Base-by-base conservation (phyloP, 202 grass and related monocot species). In the Carex arenaria region DNA sequence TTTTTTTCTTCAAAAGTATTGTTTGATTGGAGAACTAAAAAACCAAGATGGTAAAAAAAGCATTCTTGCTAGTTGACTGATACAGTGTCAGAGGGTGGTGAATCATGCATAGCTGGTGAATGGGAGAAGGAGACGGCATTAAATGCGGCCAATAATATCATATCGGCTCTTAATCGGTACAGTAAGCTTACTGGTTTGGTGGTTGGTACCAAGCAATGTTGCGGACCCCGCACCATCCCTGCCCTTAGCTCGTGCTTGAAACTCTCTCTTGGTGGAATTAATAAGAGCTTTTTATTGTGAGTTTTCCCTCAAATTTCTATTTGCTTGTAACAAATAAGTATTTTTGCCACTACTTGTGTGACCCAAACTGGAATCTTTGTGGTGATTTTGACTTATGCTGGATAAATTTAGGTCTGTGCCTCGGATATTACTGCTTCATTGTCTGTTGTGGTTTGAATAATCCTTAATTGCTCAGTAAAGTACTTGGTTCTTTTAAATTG, bases 201-300 rank as follows among this genome's bases (percentile, higher is more conserved):
- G 85, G 91, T 98, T 61, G 85, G 91, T 69, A 82, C 83, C 66
- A 93, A 92, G 78, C 87, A 91, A 90, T 89, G 89, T 28, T 82
- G 62, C 3, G 59, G 55, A 82, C 85, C 86, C 26, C 81, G 83
- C 85, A 89, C 88, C 83, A 89, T 95, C 75, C 80, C 81, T 34
- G 86, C 88, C 55, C 86, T 98, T 82, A 93, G 88, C 78, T 95
- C 96, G 34, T 99, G 89, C 3, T 87, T 99, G 70, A 85, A 86
- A 80, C 86, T 95, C 59, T 90, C 93, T 83, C 93, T 99, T 52
- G 91, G 93, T 95, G 94, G 96, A 99, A 99, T 99, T 86, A 99
- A 99, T 86, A 90, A 99, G 38, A 94, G 91, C 85, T 99, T 99
- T 90, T 85, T 99, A 84, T 87, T 99, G 96, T 99, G 93, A 99